Conservation (phyloP, 352 stramenopile genomes). For the Phytopythium boreale region DNA sequence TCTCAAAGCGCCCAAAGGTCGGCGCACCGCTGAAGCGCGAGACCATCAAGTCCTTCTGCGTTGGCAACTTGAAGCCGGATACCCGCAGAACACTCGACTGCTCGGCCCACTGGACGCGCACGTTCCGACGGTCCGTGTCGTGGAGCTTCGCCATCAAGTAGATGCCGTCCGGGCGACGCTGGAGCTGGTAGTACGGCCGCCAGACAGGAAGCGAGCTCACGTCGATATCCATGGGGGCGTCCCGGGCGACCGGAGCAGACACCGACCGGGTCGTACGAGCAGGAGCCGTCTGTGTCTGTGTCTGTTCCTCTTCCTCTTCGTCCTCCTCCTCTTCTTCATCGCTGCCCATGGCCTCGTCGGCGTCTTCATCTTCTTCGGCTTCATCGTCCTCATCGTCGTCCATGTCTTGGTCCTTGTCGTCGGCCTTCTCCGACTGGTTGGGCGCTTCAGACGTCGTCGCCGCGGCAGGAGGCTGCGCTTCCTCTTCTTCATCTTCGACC, state of each 20-base stretch:
- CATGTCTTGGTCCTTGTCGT: conserved; percentile 13
- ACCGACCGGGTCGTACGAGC: neutral
- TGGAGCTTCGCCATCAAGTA: conserved; percentile 36
- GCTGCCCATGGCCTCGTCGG: conserved; percentile 8
- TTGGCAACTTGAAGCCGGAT: conserved; percentile 49
- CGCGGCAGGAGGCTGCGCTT: too few species aligned
- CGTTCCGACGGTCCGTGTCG: conserved; percentile 22
- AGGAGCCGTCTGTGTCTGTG: conserved; percentile 6
- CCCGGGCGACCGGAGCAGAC: neutral
- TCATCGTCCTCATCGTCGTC: conserved; percentile 12
- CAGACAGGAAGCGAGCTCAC: conserved; percentile 39
- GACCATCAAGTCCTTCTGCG: conserved; percentile 51
- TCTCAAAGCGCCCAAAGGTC: conserved; percentile 68
- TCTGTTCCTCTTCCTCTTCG: conserved; percentile 15
- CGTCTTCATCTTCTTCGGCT: conserved; percentile 16
- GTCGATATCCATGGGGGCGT: conserved; percentile 13
- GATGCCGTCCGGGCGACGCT: conserved; percentile 40
- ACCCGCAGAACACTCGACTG: conserved; percentile 38
- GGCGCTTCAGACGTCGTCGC: neutral
- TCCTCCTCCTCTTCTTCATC: conserved; percentile 15
- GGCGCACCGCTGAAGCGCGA: conserved; percentile 47
- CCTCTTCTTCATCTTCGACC: conserved; percentile 7
- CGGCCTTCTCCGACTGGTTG: conserved; percentile 4
- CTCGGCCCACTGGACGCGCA: conserved; percentile 44
- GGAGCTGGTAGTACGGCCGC: conserved; percentile 60